These are phyloP conservation scores for Cajanus cajan DNA, from an alignment of 306 rosid genomes.

Conservation along the genomic window DNA sequence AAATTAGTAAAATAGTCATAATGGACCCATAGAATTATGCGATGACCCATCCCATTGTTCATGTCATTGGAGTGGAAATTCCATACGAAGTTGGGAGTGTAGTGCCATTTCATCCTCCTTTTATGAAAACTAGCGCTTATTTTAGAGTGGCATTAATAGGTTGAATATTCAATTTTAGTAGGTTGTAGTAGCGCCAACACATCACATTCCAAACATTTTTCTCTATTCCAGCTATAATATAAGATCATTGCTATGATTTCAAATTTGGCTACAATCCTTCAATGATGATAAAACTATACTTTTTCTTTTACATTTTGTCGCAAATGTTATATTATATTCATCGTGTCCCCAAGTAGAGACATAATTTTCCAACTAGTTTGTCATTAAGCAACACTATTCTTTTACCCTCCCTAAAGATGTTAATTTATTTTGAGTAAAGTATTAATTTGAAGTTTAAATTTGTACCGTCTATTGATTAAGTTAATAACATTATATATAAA, in stretches of 20 bases:
- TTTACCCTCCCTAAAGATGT: not conserved
- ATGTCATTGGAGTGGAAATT: conserved; percentile 22
- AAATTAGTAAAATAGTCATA: not conserved
- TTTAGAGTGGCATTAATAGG: conserved; percentile 1
- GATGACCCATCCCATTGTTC: not conserved
- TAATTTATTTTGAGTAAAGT: not conserved
- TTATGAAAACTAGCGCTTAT: conserved; percentile 17
- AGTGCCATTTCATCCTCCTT: conserved; percentile 21
- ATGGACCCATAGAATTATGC: conserved; percentile 13
- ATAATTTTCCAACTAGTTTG: not conserved
- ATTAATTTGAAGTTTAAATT: not conserved
- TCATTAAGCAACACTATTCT: not conserved
- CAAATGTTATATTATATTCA: not conserved
- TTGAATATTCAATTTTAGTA: conserved; percentile 20
- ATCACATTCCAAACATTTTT: not conserved
- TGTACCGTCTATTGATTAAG: not conserved
- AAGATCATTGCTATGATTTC: conserved; percentile 21
- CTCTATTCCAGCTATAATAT: not conserved
- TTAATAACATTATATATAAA: not conserved
- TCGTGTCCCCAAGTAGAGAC: not conserved
- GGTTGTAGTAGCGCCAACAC: not conserved
- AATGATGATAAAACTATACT: conserved; percentile 28
- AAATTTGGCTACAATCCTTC: conserved; percentile 25
- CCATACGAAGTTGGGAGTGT: conserved; percentile 8
- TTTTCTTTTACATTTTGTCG: conserved; percentile 22